These are phyloP conservation scores for Gomphus bonarii DNA, from an alignment of 1,284 basidiomycete genomes.

Conservation along the genomic window DNA sequence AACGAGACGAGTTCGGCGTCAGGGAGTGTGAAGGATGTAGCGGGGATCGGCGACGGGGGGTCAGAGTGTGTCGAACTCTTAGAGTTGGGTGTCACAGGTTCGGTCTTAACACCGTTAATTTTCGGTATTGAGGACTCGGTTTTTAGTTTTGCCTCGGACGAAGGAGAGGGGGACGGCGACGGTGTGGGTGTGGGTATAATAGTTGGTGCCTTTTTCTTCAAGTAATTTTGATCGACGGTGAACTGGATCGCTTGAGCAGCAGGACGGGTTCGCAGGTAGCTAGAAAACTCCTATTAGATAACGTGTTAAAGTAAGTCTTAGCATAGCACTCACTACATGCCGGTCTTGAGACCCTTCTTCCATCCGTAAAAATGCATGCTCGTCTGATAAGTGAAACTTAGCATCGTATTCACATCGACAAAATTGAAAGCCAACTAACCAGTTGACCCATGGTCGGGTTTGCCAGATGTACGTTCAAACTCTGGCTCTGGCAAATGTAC, in stretches of 20 bases:
- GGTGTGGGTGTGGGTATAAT: slow-evolving; percentile 13
- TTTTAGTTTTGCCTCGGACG: too few species aligned
- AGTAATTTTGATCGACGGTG: slow-evolving; percentile 80
- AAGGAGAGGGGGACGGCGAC: slow-evolving; percentile 17
- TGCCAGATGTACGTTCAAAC: slow-evolving; percentile 88
- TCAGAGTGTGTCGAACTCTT: slow-evolving; percentile 13
- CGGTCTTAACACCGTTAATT: slow-evolving; percentile 15
- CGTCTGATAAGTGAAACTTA: slow-evolving; percentile 29
- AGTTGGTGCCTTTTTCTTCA: slow-evolving; percentile 47
- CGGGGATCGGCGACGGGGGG: slow-evolving; percentile 16
- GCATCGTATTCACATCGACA: not conserved
- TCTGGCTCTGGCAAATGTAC: slow-evolving; percentile 93
- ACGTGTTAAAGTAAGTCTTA: not conserved
- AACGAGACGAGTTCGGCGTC: slow-evolving; percentile 19
- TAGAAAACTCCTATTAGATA: not conserved
- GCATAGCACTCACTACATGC: slow-evolving; percentile 54
- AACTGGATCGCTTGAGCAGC: slow-evolving; percentile 97
- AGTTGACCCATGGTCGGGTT: slow-evolving; percentile 90
- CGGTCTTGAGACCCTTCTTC: slow-evolving; percentile 99
- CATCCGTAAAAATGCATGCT: slow-evolving; percentile 99
- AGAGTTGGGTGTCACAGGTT: slow-evolving; percentile 17
- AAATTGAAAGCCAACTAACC: slow-evolving; percentile 17
- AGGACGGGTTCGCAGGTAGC: slow-evolving; percentile 88
- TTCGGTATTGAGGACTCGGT: not conserved
- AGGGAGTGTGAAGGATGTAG: not conserved